Base-by-base conservation (phyloP, 805 yeast genomes). In the Candida vartiovaarae region DNA sequence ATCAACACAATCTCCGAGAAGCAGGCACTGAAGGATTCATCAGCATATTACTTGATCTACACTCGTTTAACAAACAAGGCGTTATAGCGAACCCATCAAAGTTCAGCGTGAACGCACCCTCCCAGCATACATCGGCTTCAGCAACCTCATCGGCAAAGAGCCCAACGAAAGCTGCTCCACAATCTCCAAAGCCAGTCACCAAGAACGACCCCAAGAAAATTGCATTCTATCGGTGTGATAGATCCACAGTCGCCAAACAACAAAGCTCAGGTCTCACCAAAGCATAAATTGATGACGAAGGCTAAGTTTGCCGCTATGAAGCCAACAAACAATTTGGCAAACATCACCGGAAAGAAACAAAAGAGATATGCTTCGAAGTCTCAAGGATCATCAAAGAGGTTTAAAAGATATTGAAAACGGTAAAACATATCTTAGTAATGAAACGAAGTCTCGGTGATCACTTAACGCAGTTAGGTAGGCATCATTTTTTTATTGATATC, bases 11-110 rank as follows among this genome's bases (percentile, higher is more conserved):
- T 86, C 42, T 72, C 82, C 32, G 93, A 86, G 55, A 71, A 76
- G 44, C 79, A 76, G 37, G 96, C 87, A 3, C 68, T 88, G 50
- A 77, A 78, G 51, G 95, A 91, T 57, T 85, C 91, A 10, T 78
- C 88, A 32, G 98, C 98, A 5, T 93, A 93, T 65, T 90, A 90
- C 47, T 72, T 93, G 63, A 70, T 93, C 23, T 93, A 93, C 65
- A 79, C 90, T 36, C 76, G 91, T 55, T 62, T 85, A 47, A 82
- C 88, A 1, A 80, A 82, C 45, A 81, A 62, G 52, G 55, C 35
- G 44, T 61, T n/a, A 44, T 56, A 34, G 11, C 45, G 3, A 38
- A 32, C 9, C 45, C 52, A 28, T 29, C 35, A 7, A 26, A 31
- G n/a, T 28, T 20, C 34, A 39, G 38, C n/a, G 20, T 15, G 20